phyloP scores from a whole-genome alignment of 2,329 filamentous ascomycete genomes.

The Fusarium torulosum region DNA sequence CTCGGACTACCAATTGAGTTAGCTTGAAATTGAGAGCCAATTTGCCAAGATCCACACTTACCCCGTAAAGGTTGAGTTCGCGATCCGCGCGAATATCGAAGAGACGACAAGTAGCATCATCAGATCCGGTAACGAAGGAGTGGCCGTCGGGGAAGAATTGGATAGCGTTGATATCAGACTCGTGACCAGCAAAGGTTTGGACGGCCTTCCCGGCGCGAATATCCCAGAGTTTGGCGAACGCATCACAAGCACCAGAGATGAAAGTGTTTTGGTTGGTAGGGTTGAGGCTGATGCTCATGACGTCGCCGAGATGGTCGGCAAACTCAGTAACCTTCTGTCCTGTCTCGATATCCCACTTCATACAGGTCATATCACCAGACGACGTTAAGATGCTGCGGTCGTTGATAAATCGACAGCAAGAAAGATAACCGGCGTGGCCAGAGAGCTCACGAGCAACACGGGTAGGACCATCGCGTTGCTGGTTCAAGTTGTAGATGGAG shows the following conservation, averaged over 20 bases:
- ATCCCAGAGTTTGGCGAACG: constrained; percentile 99
- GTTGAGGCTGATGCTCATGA: constrained; percentile 99
- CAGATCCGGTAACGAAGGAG: constrained; percentile 96
- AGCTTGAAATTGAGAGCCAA: constrained; percentile 22
- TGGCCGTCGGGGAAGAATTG: constrained; percentile 99
- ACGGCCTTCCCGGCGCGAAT: constrained; percentile 98
- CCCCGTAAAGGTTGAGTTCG: constrained; percentile 76
- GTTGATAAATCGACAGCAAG: constrained; percentile 99
- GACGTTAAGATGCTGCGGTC: constrained; percentile 98
- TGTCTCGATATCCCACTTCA: constrained; percentile 99
- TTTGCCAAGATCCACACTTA: constrained; percentile 57
- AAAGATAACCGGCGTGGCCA: constrained; percentile 96
- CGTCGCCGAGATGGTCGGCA: constrained; percentile 96
- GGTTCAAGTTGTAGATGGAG: constrained; percentile 99
- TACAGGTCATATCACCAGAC: constrained; percentile 99
- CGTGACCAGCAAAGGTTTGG: constrained; percentile 97
- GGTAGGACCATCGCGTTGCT: constrained; percentile 93
- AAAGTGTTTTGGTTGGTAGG: constrained; percentile 99
- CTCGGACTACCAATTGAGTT: constrained; percentile 75
- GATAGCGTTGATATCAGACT: constrained; percentile 99
- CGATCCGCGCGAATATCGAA: constrained; percentile 98
- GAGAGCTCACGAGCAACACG: constrained; percentile 95
- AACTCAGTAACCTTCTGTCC: constrained; percentile 98
- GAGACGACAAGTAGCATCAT: constrained; percentile 95
- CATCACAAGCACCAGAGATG: constrained; percentile 98